Percentiles rank a stretch among this genome's conserved stretches.
Evolutionary conservation across 2,329 filamentous ascomycete genomes (phyloP).

Genomic region (Penicillium frequentans): DNA sequence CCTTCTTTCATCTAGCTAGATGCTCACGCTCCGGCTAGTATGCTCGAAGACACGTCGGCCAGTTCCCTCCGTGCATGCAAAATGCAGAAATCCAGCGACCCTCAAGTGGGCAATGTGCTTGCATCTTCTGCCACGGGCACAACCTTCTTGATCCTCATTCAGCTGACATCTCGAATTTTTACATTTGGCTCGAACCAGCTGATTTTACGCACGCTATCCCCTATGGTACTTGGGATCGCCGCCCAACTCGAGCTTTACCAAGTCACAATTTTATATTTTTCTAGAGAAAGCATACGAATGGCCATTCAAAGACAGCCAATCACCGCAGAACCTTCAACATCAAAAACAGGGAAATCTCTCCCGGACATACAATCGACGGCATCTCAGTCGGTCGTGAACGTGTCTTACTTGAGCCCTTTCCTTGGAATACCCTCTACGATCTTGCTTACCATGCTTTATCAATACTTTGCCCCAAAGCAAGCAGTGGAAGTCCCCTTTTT

Average conservation of each 20-base stretch:
- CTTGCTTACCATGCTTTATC: conserved; percentile 67
- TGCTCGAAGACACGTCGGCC: neutral
- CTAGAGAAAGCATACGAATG: conserved; percentile 86
- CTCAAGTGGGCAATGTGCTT: conserved; percentile 21
- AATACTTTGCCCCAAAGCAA: conserved; percentile 53
- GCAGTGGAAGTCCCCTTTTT: conserved; percentile 64
- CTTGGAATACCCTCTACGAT: conserved; percentile 67
- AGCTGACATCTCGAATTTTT: conserved; percentile 80
- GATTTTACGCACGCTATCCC: conserved; percentile 83
- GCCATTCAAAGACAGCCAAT: conserved; percentile 75
- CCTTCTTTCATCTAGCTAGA: neutral
- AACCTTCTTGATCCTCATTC: conserved; percentile 81
- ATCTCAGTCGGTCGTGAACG: conserved; percentile 77
- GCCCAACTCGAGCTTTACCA: conserved; percentile 92
- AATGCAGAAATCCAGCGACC: conserved; percentile 22
- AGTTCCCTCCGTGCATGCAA: neutral
- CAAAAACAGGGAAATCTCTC: conserved; percentile 10
- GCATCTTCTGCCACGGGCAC: conserved; percentile 64
- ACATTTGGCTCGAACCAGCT: conserved; percentile 93
- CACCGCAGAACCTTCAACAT: conserved; percentile 5
- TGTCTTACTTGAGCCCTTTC: conserved; percentile 75
- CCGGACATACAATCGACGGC: conserved; percentile 29
- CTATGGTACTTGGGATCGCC: conserved; percentile 77
- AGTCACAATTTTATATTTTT: conserved; percentile 90
- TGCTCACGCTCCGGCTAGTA: neutral